Evolutionary conservation across 202 grass and related monocot genomes (phyloP), one percentile per base, ranked within the genome.

Genomic region (Eragrostis tef): DNA sequence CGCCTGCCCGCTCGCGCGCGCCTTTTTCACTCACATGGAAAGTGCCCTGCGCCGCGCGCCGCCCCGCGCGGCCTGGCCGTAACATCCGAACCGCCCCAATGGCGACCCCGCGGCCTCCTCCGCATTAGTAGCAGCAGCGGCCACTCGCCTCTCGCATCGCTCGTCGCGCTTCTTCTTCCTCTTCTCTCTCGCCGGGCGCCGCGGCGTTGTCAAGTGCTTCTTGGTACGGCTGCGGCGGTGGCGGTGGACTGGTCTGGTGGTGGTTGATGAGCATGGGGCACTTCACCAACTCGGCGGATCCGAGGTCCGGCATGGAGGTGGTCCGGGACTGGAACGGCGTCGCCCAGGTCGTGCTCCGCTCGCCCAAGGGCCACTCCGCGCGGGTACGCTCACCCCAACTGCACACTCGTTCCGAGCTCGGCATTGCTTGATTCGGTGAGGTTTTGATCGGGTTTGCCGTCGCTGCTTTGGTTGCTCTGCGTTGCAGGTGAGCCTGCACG

Each of bases 401-500:
- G 6, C 19, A 53, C 7, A n/a, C 53, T 80, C 49, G 5, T n/a
- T 52, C 53, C 43, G 75, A n/a, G 13, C 6, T 79, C 66, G 29
- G 63, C 85, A 77, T 80, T 84, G 75, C 39, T 57, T 70, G 6
- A 2, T 57, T 78, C 2, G 67, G 9, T 58, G 49, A 13, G 49
- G 63, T 81, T 91, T 70, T 78, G 22, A 83, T 48, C 49, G 72
- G 42, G 58, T 26, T 31, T 31, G 29, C 29, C 29, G 29, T 31
- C 31, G 9, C 15, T 56, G 27, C 16, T 19, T 9, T 6, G 62
- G 17, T 52, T 24, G 29, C 3, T 44, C 71, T 39, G 52, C 66
- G 36, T 72, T 77, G 60, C 88, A 98, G 95, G 90, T 98, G 89
- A 98, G 95, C 88, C 82, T 94, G 76, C 88, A 94, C 83, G 95